Evolutionary conservation across 768 basidiomycete genomes (phyloP), one percentile per base, ranked within the genome.

Genomic region (Pulveroboletus ravenelii): DNA sequence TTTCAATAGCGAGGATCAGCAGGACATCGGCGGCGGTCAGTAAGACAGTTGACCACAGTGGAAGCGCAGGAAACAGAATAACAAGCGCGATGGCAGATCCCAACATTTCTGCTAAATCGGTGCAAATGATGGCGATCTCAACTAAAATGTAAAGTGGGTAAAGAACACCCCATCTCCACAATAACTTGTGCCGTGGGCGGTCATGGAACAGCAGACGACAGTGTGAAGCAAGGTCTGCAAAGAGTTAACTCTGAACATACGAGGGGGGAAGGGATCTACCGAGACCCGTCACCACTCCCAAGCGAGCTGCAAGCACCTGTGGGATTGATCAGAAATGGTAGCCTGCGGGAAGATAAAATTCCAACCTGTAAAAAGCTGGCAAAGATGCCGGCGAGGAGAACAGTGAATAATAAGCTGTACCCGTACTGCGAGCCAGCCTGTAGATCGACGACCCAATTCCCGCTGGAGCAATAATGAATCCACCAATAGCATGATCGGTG

Each of bases 371-470:
- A 74, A 54, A 89, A 82, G 2, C 87, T 85, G 14, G 90, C 93
- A 48, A 89, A 83, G 8, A 94, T 55, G 10, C 92, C 92, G 2
- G 93, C 74, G 17, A 96, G 65, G 6, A 96, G 76, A 10, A 98
- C 84, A 14, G 90, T 75, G 68, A 95, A 94, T 29, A 98, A 78
- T 13, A 94, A 75, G 52, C 79, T 80, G 69, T 95, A 96, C 1
- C 94, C 93, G 63, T 78, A 94, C 49, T 83, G 66, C 17, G 87
- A 87, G 10, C 92, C 92, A 1, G 92, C 92, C 67, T 89, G 85
- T 8, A 94, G 72, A 70, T 93, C 92, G 14, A 93, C 91, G 15
- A 86, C 82, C 92, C 91, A 93, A 62, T 93, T 94, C 27, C 91
- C 89, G 17, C 85, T 86, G 47, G 14, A 32, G 30, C 41, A 25